Base-by-base conservation (phyloP, 208 protist genomes). In the Trypanosoma cruzi region DNA sequence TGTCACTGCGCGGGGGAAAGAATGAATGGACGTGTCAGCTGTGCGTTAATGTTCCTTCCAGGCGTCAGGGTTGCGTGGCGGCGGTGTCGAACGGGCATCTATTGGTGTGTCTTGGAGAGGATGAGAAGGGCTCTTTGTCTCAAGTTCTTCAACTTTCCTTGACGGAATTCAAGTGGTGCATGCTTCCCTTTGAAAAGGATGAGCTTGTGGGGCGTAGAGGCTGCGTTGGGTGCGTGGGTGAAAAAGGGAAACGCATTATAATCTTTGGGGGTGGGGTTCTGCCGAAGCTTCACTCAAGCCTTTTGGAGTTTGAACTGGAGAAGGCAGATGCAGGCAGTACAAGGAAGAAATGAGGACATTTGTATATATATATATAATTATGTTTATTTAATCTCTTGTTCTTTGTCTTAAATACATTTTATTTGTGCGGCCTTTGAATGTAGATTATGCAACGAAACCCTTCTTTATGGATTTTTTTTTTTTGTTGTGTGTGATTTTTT, bases 251-350 rank as follows among this genome's bases (percentile, higher is more conserved):
- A 28, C 73, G 74, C 14, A 64, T 84, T 29, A 32, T 84, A 20
- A 22, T 84, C 10, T 84, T 76, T 64, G 79, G 79, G 42, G 79
- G 79, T n/a, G 64, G 68, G 6, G n/a, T 31, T 34, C 40, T 61
- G 58, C 68, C 68, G 34, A 72, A 73, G 54, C 42, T 71, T 26
- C 56, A 64, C 20, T 69, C 69, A 49, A 70, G 68, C n/a, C 58
- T 84, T 28, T 40, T 84, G 6, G 79, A 84, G 57, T 24, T 84
- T 3, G 79, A 84, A 31, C 59, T 84, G 34, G 79, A 84, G 67
- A 78, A 71, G 37, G 49, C 49, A 11, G 79, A 84, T 48, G 18
- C 58, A 36, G 63, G 49, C 14, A 44, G 34, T 53, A 22, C 73
- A 29, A 40, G 68, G 24, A 84, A 80, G 48, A 46, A 63, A 36